Evolutionary conservation across 2,329 filamentous ascomycete species (phyloP).

Genomic region (Penicillium occitanis): DNA sequence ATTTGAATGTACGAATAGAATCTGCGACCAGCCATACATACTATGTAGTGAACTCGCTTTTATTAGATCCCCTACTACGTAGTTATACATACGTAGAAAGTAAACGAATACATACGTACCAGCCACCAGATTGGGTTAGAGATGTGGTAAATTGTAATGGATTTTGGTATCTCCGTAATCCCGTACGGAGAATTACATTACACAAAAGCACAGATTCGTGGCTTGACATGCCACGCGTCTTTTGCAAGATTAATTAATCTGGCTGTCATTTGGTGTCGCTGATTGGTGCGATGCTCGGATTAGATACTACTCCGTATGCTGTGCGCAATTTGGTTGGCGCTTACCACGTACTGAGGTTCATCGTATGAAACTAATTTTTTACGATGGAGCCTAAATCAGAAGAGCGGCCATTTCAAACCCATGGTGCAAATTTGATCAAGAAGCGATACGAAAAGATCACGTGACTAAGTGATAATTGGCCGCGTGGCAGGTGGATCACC

Average conservation of each 20-base stretch:
- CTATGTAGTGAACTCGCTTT: neutral
- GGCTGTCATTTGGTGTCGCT: neutral
- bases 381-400: neutral
- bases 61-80: neutral
- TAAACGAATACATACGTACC: neutral
- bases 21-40: neutral
- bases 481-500: neutral
- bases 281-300: neutral
- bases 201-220: constrained; percentile 2
- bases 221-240: constrained; percentile 11
- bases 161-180: neutral
- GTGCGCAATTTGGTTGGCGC: neutral
- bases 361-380: neutral
- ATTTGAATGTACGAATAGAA: neutral
- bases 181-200: neutral
- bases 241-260: neutral
- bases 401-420: no score
- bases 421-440: neutral
- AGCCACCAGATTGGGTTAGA: neutral
- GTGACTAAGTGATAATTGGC: neutral
- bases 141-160: neutral
- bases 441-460: neutral
- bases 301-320: neutral
- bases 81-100: neutral
- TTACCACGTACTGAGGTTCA: neutral